These are phyloP conservation scores for Martensiomyces pterosporus DNA, from an alignment of 192 early-diverging fungal genomes.

Conservation along the genomic window DNA sequence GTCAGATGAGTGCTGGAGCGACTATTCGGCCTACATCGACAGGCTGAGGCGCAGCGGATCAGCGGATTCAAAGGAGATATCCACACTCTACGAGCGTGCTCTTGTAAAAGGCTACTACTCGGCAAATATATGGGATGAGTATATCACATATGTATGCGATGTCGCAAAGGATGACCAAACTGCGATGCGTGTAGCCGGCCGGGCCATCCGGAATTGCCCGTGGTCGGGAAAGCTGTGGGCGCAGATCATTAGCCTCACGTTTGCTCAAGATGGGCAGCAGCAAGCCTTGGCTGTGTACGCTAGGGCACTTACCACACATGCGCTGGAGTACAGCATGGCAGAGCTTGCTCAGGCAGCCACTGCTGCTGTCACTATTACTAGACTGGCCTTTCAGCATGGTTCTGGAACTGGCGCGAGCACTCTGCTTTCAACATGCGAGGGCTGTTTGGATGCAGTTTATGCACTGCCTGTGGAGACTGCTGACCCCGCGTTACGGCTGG, in stretches of 20 bases:
- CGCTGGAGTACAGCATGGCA: conserved; percentile 34
- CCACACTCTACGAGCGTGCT: conserved; percentile 32
- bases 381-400: conserved; percentile 3
- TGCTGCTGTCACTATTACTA: conserved; percentile 9
- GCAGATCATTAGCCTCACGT: conserved; percentile 14
- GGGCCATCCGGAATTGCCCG: conserved; percentile 29
- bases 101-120: conserved; percentile 16
- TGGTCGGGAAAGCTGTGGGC: conserved; percentile 47
- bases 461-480: conserved; percentile 25
- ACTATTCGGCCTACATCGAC: conserved; percentile 18
- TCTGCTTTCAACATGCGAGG: conserved; percentile 16
- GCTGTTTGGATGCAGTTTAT: conserved; percentile 17
- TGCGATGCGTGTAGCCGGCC: conserved; percentile 6
- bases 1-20: conserved; percentile 20
- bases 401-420: neutral
- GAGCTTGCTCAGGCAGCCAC: conserved; percentile 21
- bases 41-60: conserved; percentile 7
- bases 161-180: neutral
- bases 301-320: conserved; percentile 21
- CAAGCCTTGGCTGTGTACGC: conserved; percentile 13
- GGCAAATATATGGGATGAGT: conserved; percentile 29
- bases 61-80: conserved; percentile 7
- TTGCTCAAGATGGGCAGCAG: conserved; percentile 5
- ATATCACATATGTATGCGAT: conserved; percentile 13
- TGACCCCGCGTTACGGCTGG: conserved; percentile 22